Evolutionary conservation across 225 moss, liverwort and hornwort genomes (phyloP).

Genomic region (Thuidium tamariscinum): DNA sequence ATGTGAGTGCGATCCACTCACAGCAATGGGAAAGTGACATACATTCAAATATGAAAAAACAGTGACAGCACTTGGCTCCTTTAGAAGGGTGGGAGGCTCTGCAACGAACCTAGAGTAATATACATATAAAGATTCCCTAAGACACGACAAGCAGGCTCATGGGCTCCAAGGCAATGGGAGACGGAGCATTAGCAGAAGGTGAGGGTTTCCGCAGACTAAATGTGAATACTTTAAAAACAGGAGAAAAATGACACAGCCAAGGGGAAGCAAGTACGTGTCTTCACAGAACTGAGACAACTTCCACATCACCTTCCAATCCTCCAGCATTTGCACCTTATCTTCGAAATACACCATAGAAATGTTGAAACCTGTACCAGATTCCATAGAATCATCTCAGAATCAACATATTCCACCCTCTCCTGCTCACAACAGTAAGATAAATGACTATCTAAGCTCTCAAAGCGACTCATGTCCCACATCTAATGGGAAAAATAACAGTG

Average conservation of each 20-base stretch:
- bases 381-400: slow-evolving; percentile 9
- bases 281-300: not conserved
- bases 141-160: not conserved
- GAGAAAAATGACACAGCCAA: not conserved
- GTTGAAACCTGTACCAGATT: slow-evolving; percentile 17
- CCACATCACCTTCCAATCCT: not conserved
- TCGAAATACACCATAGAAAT: not conserved
- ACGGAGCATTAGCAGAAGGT: not conserved
- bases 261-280: not conserved
- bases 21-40: not conserved
- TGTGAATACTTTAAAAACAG: not conserved
- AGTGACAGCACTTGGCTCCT: not conserved
- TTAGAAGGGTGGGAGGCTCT: not conserved
- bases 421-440: not conserved
- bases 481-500: not conserved
- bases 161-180: not conserved
- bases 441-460: not conserved
- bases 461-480: not conserved
- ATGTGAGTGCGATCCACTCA: not conserved
- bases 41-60: not conserved
- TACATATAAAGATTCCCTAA: not conserved
- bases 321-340: not conserved
- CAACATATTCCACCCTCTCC: not conserved
- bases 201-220: not conserved
- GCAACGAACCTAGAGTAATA: not conserved